Percentiles rank a stretch among this genome's conserved stretches.
Evolutionary conservation across 768 basidiomycete genomes (phyloP).

Genomic region (Cystobasidium tubakii): DNA sequence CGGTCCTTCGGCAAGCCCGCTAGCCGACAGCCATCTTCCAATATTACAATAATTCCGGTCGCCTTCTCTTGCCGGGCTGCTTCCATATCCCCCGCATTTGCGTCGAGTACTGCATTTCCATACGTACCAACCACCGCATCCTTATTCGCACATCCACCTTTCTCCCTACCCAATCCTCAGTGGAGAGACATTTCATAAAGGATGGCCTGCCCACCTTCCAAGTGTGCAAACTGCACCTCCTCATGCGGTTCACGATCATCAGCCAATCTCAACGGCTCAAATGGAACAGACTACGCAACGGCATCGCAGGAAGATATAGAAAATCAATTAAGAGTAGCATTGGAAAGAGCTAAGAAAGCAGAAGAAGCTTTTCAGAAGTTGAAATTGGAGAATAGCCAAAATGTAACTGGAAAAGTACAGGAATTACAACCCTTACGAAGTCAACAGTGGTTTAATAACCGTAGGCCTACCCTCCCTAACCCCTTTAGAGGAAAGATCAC

Average conservation of each 20-base stretch:
- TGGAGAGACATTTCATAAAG: too few relatives aligned
- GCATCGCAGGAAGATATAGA: neutral
- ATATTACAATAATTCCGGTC: too few relatives aligned
- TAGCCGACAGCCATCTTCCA: too few relatives aligned
- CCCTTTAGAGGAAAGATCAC: too few relatives aligned
- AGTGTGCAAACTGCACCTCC: constrained; percentile 6
- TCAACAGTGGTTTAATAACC: constrained; percentile 34
- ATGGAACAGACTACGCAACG: neutral
- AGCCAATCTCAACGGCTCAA: neutral
- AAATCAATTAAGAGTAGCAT: neutral
- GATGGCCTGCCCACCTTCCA: constrained; percentile 12
- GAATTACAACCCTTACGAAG: constrained; percentile 27
- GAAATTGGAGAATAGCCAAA: constrained; percentile 14
- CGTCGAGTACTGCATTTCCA: too few relatives aligned
- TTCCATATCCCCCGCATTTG: too few relatives aligned
- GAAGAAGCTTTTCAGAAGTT: constrained; percentile 33
- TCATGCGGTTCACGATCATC: constrained; percentile 9
- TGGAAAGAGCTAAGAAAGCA: constrained; percentile 9
- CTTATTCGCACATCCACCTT: too few relatives aligned
- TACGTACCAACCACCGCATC: too few relatives aligned
- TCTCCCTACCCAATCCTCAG: too few relatives aligned
- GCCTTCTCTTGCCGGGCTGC: too few relatives aligned
- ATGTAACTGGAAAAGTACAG: constrained; percentile 17
- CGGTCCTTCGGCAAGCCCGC: too few relatives aligned
- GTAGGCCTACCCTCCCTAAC: too few relatives aligned